Percentiles rank a stretch among this genome's conserved stretches.
Conservation (phyloP, 2,329 filamentous ascomycete genomes). For the Pseudogymnoascus sp. region DNA sequence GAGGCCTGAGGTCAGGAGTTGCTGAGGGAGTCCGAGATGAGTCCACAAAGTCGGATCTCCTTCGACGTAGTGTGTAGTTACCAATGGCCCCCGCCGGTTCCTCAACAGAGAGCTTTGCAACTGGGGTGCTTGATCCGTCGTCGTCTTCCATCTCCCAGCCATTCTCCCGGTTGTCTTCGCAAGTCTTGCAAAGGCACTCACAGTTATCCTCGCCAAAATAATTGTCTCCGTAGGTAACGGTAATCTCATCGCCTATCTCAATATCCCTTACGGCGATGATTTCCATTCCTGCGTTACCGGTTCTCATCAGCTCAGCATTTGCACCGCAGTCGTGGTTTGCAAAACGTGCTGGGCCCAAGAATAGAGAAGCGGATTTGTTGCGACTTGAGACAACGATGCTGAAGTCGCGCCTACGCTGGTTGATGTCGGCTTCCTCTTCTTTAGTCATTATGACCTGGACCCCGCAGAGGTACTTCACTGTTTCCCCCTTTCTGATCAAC, state of each 20-base stretch:
- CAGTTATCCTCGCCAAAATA: conserved; percentile 95
- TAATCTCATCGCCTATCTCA: conserved; percentile 84
- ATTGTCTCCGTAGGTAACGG: conserved; percentile 88
- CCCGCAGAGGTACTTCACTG: conserved; percentile 83
- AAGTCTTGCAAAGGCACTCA: conserved; percentile 86
- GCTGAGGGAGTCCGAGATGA: conserved; percentile 51
- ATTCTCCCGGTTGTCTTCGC: conserved; percentile 67
- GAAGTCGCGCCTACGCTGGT: conserved; percentile 81
- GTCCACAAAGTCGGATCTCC: conserved; percentile 38
- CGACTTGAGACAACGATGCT: conserved; percentile 92
- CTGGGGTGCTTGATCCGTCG: conserved; percentile 20
- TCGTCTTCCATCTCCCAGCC: conserved; percentile 64
- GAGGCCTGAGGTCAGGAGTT: conserved; percentile 38
- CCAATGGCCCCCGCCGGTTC: conserved; percentile 18
- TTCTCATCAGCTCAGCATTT: conserved; percentile 80
- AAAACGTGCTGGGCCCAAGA: conserved; percentile 90
- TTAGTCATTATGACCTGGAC: conserved; percentile 89
- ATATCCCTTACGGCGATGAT: conserved; percentile 81
- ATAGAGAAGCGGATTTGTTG: conserved; percentile 82
- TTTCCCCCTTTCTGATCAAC: conserved; percentile 71
- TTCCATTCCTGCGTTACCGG: conserved; percentile 78
- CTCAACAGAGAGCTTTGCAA: conserved; percentile 27
- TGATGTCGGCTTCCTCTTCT: conserved; percentile 79
- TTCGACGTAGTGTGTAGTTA: conserved; percentile 49
- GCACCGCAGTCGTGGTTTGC: conserved; percentile 95